Evolutionary conservation across 1,139 yeast genomes (phyloP), one percentile per base, ranked within the genome.

Genomic region (Saccharomyces pastorianus): DNA sequence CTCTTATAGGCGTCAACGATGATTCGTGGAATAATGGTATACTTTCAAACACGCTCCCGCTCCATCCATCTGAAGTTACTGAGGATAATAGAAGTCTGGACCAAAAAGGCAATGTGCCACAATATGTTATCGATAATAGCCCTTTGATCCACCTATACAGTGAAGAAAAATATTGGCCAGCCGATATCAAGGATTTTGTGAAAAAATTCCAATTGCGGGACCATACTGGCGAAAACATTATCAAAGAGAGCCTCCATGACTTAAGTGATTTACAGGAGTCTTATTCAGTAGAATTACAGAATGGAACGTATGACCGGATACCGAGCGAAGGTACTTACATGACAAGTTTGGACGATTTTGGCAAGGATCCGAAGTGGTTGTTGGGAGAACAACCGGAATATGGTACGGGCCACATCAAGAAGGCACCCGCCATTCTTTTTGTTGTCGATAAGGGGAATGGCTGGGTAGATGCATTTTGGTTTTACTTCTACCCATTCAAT

Each of bases 401-500:
- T 48, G 78, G 81, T 50, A 80, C 82, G 46, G 96, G 96, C 0
- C 78, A 77, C 55, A 82, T 86, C 34, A 71, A 73, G 50, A 74
- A 83, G 62, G 96, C 95, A 0, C 95, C 96, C 0, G 90, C 95
- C 0, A 77, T 84, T 0, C 71, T 89, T 50, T 79, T 90, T 31
- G 91, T 88, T 0, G 91, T 87, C 0, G 96, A 90, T 65, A 89
- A 88, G 67, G 96, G 96, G 0, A 84, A 87, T 60, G 96, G 96
- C 3, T 83, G 91, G 71, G 71, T 71, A 0, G 97, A 90, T 68
- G 88, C 96, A 0, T 90, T 81, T 66, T 90, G 96, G 96, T 90
- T 90, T 68, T 90, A 87, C 68, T 90, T 90, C 65, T 90, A 90
- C 66, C 85, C 96, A 2, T 90, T 90, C 73, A 90, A 90, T 65